Evolutionary conservation across 148 eudicot species (phyloP).

Genomic region (Camellia sinensis): DNA sequence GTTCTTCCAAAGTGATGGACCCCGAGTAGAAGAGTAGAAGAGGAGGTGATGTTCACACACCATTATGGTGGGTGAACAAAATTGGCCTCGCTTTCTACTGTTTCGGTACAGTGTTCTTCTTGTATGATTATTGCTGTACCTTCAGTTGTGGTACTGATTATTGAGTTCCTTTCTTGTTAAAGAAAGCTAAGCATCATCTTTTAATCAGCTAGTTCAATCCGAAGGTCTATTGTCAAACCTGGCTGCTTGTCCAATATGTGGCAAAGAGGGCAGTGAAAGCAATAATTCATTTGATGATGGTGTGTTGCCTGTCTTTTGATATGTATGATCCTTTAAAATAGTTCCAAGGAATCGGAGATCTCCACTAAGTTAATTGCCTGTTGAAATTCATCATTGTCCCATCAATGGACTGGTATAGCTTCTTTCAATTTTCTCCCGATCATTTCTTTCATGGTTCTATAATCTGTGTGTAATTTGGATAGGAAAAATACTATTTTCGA

Average conservation of each 20-base stretch:
- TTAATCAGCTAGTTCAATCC: neutral
- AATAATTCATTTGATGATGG: too few species aligned
- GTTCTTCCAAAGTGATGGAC: too few species aligned
- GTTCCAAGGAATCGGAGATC: neutral
- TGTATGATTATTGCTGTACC: too few species aligned
- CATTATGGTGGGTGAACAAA: too few species aligned
- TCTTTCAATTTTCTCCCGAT: neutral
- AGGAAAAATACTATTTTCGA: neutral
- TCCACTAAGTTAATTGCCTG: neutral
- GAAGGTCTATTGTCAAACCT: neutral
- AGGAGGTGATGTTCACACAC: too few species aligned
- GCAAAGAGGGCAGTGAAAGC: neutral
- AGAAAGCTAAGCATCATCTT: neutral
- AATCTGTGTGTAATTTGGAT: too few species aligned
- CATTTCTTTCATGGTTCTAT: neutral
- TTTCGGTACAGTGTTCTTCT: too few species aligned
- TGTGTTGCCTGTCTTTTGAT: neutral
- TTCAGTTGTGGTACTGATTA: too few species aligned
- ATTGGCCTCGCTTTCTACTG: too few species aligned
- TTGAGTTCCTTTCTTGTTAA: neutral
- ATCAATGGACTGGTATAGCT: neutral
- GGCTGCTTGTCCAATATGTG: neutral
- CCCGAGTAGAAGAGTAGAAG: too few species aligned
- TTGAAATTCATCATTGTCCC: neutral
- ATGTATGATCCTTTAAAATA: neutral